Evolutionary conservation across 2,329 filamentous ascomycete species (phyloP).

Genomic region (Domatiomyces globalis): DNA sequence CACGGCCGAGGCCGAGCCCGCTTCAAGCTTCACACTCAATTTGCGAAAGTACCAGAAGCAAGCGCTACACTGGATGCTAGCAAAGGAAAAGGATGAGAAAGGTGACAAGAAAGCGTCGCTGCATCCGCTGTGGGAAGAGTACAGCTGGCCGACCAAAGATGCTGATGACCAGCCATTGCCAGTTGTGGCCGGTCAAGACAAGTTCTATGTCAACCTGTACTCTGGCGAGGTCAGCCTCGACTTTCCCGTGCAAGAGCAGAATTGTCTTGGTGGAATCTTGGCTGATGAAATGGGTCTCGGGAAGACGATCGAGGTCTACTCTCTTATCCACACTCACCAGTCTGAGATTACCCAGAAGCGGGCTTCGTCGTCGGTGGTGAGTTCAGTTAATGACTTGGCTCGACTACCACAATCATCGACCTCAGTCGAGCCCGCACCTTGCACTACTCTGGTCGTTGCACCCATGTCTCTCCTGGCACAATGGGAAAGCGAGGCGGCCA

Average conservation of each 20-base stretch:
- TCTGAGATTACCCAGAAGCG: conserved; percentile 34
- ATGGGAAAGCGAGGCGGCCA: conserved; percentile 91
- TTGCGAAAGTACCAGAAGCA: conserved; percentile 91
- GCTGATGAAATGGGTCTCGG: conserved; percentile 96
- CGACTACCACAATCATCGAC: conserved; percentile 45
- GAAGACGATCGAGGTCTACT: conserved; percentile 98
- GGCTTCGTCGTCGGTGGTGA: conserved; percentile 25
- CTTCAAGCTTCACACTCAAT: conserved; percentile 65
- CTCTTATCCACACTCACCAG: conserved; percentile 72
- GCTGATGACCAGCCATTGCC: conserved; percentile 67
- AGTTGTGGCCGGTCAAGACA: conserved; percentile 47
- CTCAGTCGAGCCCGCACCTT: conserved; percentile 55
- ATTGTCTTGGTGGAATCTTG: conserved; percentile 81
- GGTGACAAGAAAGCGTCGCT: conserved; percentile 63
- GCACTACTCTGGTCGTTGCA: conserved; percentile 87
- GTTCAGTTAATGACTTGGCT: conserved; percentile 47
- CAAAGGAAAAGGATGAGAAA: conserved; percentile 72
- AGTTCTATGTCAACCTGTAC: conserved; percentile 94
- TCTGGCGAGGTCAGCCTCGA: conserved; percentile 84
- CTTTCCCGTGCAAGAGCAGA: conserved; percentile 86
- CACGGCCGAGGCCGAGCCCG: conserved; percentile 74
- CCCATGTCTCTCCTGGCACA: conserved; percentile 94
- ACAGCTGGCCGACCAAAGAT: conserved; percentile 75
- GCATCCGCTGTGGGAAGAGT: conserved; percentile 97
- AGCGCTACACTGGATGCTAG: conserved; percentile 89